Evolutionary conservation across 768 basidiomycete species (phyloP).

Genomic region (Lentinus brumalis): DNA sequence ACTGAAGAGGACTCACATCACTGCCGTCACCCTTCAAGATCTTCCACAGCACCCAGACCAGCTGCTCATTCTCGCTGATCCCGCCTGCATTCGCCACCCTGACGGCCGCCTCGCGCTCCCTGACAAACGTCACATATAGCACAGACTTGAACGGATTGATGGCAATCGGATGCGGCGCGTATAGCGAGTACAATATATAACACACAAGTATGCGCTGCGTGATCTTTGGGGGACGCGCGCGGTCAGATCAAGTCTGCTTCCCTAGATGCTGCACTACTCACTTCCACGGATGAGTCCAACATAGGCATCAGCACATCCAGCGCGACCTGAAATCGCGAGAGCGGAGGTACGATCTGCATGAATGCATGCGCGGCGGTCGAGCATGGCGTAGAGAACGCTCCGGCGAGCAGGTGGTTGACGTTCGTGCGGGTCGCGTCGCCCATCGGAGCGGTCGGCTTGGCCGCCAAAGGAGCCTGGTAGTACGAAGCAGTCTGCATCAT

Average conservation of each 20-base stretch:
- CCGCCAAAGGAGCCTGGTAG: conserved; percentile 34
- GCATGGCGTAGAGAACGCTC: conserved; percentile 71
- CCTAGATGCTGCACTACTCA: conserved; percentile 33
- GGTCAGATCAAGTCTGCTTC: neutral
- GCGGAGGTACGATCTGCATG: conserved; percentile 72
- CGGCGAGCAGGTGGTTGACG: conserved; percentile 65
- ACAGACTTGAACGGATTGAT: conserved; percentile 84
- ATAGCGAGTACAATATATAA: conserved; percentile 78
- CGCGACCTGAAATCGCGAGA: conserved; percentile 80
- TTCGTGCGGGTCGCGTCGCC: conserved; percentile 60
- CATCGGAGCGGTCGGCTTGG: conserved; percentile 27
- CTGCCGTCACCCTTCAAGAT: conserved; percentile 81
- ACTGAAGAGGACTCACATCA: conserved; percentile 54
- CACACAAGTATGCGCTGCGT: conserved; percentile 76
- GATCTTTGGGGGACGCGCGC: conserved; percentile 43
- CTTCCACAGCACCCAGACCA: conserved; percentile 89
- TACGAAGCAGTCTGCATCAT: conserved; percentile 35
- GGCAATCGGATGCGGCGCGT: conserved; percentile 75
- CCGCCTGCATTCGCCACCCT: conserved; percentile 48
- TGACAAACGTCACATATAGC: conserved; percentile 64
- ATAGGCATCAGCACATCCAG: conserved; percentile 79
- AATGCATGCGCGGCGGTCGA: conserved; percentile 78
- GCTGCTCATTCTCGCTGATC: conserved; percentile 66
- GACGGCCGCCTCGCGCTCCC: conserved; percentile 66
- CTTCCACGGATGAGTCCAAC: conserved; percentile 60